Base-by-base conservation (phyloP, 257 asterid genomes). In the Nicotiana paniculata region DNA sequence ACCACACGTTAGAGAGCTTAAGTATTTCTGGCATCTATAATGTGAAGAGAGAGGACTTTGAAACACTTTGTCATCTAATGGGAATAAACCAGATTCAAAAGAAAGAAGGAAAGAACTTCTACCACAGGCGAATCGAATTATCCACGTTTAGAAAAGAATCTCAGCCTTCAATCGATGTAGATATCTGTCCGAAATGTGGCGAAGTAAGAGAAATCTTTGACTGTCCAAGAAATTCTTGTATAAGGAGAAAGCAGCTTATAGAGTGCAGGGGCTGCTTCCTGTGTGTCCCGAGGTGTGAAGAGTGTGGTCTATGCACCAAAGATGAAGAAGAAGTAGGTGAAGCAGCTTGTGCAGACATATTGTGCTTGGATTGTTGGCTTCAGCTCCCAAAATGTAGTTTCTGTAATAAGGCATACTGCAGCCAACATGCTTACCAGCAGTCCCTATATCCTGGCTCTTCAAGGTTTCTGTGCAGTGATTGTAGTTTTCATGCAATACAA, bases 331-430 rank as follows among this genome's bases (percentile, higher is more conserved):
- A 90, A 75, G 59, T 57, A 1, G 90, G 86, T 58, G 94, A 90
- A 54, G 88, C 89, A 30, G 90, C 88, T 39, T 95, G 98, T 55
- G 84, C 28, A 17, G 98, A 95, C 18, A 66, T 81, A 0, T 43
- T 93, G 84, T 93, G 99, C 79, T 83, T 86, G 70, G 84, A 83
- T 33, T 95, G 97, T 81, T 95, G 99, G 99, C 86, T 95, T 24
- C 82, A 80, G 83, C 91, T 91, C 62, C 94, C 97, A 0, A 95
- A 95, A 77, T 95, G 99, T 46, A 85, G 57, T 78, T 92, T 89
- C 77, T 95, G 98, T 61, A 95, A 91, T 62, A 95, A 89, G 85
- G 94, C 99, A 24, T 90, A 90, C 51, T 95, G 99, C 78, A 88
- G 59, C 9, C 80, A 54, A 18, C 99, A 95, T 87, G 88, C 82